A percentile compares a stretch with the other conserved stretches of the same genome.
Conservation (phyloP, 2,329 filamentous ascomycete genomes). For the Tympanopsis confertula region DNA sequence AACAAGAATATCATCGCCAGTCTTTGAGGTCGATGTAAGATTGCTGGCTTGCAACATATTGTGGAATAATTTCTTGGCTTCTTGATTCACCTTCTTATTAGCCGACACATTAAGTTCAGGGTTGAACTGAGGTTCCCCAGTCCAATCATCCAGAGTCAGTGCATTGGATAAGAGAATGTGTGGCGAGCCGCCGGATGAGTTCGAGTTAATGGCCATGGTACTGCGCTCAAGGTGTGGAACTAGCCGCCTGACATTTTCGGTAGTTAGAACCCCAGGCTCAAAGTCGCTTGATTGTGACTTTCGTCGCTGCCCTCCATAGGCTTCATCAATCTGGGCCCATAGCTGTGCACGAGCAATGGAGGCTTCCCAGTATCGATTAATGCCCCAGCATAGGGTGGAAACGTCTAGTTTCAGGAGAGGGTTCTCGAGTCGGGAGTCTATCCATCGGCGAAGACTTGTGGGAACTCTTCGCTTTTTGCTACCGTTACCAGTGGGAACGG, state of each 20-base stretch:
- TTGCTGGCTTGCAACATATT: too few species aligned
- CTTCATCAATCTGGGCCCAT: neutral
- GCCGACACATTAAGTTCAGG: neutral
- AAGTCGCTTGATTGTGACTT: neutral
- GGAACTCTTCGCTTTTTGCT: conserved; percentile 6
- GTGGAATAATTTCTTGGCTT: neutral
- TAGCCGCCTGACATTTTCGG: neutral
- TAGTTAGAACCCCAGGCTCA: too few species aligned
- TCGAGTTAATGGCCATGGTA: neutral
- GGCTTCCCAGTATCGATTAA: neutral
- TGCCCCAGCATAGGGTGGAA: neutral
- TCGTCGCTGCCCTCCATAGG: neutral
- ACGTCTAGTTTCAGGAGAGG: neutral
- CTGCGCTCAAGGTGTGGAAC: neutral
- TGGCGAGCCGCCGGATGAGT: neutral
- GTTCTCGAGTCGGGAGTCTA: neutral
- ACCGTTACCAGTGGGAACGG: neutral
- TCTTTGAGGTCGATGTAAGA: too few species aligned
- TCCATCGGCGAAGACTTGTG: neutral
- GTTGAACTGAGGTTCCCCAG: neutral
- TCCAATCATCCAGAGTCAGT: neutral
- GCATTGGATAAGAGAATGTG: neutral
- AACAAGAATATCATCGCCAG: too few species aligned
- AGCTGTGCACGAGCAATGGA: neutral
- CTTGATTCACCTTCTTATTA: neutral